phyloP scores from a whole-genome alignment of 257 asterid genomes.

The Solanum ossicruentum region DNA sequence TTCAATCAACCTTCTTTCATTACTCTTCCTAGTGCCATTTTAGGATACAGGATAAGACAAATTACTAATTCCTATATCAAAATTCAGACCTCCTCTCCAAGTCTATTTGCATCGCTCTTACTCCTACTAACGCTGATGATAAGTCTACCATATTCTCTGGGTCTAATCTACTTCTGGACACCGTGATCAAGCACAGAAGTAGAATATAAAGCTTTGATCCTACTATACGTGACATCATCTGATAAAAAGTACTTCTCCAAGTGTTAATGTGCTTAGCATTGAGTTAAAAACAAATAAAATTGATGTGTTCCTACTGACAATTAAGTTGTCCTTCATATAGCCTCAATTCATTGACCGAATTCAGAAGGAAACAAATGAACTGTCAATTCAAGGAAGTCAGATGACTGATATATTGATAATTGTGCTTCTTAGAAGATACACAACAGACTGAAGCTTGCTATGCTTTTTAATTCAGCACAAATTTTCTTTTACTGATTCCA shows the following conservation, averaged over 20 bases:
- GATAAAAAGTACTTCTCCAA: not conserved
- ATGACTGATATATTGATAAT: not conserved
- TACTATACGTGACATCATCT: not conserved
- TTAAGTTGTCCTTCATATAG: not conserved
- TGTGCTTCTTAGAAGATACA: not conserved
- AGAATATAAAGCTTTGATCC: not conserved
- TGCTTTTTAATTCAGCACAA: not conserved
- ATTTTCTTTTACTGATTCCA: not conserved
- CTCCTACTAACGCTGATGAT: not conserved
- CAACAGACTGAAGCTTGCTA: not conserved
- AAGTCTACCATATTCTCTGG: not conserved
- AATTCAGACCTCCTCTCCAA: not conserved
- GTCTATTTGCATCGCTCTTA: not conserved
- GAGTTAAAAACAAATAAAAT: not conserved
- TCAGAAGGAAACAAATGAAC: not conserved
- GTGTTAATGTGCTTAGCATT: not conserved
- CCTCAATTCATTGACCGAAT: not conserved
- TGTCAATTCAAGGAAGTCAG: not conserved
- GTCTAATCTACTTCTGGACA: not conserved
- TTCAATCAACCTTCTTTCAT: not conserved
- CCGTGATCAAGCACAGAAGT: not conserved
- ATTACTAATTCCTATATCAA: not conserved
- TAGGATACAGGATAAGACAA: not conserved
- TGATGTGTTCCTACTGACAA: not conserved
- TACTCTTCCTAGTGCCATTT: not conserved